Evolutionary conservation across 306 rosid genomes (phyloP).

Genomic region (Macrotyloma uniflorum): DNA sequence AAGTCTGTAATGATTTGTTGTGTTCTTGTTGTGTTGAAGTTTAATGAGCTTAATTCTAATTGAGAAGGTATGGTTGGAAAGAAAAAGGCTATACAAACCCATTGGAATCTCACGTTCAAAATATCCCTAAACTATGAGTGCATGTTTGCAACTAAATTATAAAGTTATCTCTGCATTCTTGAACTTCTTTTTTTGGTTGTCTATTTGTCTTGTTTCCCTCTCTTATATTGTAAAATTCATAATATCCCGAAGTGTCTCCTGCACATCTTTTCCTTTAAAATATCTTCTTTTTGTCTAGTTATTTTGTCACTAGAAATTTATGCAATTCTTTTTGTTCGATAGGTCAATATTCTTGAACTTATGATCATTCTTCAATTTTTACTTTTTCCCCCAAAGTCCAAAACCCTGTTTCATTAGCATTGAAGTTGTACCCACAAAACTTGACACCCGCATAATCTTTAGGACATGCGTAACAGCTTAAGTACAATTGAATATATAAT

Average conservation of each 20-base stretch:
- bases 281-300: background rate
- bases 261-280: background rate
- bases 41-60: background rate
- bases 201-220: constrained; percentile 11
- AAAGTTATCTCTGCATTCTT: constrained; percentile 1
- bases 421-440: constrained; percentile 22
- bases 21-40: background rate
- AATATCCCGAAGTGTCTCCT: background rate
- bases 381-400: background rate
- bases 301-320: background rate
- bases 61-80: constrained; percentile 14
- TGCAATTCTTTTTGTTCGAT: background rate
- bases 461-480: constrained; percentile 8
- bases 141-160: constrained; percentile 7
- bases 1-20: background rate
- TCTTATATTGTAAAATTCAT: background rate
- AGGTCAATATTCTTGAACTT: constrained; percentile 5
- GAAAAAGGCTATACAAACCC: background rate
- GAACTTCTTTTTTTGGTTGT: background rate
- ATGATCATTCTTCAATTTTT: background rate
- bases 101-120: constrained; percentile 11
- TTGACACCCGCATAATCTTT: background rate
- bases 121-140: background rate
- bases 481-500: constrained; percentile 15
- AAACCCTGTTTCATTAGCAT: constrained; percentile 20